Percentiles rank a stretch among this genome's conserved stretches.
These are phyloP conservation scores for Cytospora leucostoma DNA, from an alignment of 2,329 filamentous ascomycete genomes.

Conservation along the genomic window DNA sequence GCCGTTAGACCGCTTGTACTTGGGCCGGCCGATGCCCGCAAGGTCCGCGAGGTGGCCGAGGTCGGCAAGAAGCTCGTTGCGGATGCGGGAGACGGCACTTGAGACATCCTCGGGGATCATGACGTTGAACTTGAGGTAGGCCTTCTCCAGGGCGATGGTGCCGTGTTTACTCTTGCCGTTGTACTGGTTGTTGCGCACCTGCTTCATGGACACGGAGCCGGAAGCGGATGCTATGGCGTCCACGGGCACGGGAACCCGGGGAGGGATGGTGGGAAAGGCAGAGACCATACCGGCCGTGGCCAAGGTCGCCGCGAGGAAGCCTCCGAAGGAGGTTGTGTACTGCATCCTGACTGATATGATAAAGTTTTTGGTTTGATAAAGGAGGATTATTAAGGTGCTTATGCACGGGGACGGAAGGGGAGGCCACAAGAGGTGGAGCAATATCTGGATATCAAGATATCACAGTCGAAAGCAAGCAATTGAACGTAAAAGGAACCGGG, in stretches of 20 bases:
- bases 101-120: constrained; percentile 37
- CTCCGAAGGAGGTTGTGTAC: constrained; percentile 24
- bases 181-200: constrained; percentile 33
- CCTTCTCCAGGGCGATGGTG: constrained; percentile 39
- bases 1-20: constrained; percentile 36
- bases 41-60: constrained; percentile 12
- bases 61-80: constrained; percentile 22
- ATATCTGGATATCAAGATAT: constrained; percentile 16
- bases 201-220: constrained; percentile 27
- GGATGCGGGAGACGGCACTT: constrained; percentile 35
- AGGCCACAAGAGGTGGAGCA: constrained; percentile 4
- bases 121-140: constrained; percentile 44
- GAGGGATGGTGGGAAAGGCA: constrained; percentile 24
- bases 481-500: constrained; percentile 4
- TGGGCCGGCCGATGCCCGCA: not conserved
- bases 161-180: constrained; percentile 37
- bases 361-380: not conserved
- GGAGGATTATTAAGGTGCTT: constrained; percentile 1
- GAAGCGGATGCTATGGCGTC: not conserved
- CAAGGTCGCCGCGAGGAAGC: constrained; percentile 27
- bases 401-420: not conserved
- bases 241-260: constrained; percentile 23
- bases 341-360: constrained; percentile 18
- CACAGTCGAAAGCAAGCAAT: constrained; percentile 17
- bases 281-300: constrained; percentile 27